Evolutionary conservation across 2,329 filamentous ascomycete species (phyloP), one percentile per base, ranked within the genome.

Genomic region (Penicillium expansum): DNA sequence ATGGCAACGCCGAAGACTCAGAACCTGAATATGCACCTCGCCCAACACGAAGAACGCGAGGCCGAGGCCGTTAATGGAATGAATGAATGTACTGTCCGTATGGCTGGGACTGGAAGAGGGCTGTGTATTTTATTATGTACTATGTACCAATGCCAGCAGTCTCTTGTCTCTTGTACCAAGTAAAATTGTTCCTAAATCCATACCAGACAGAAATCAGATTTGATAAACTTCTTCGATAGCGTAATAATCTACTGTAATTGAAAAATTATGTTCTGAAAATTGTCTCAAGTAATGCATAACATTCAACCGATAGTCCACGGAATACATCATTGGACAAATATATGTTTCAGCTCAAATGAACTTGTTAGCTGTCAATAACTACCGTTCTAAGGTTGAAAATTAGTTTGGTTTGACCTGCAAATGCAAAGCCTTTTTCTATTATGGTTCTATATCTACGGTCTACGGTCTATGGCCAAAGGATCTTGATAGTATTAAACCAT

Each of bases 41-140:
- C 24, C 56, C 56, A 39, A 66, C 62, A 30, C 63, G 66, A 41
- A 58, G 67, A 48, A 67, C 61, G 29, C 63, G 67, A 41, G 62
- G 61, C 48, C 56, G 58, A 41, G 62, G 61, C 41, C 57, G 58
- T 35, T 56, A 52, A 41, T 50, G 29, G 20, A 52, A 16, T 27
- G 4, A 29, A 24, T 20, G 4, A 29, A 39, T 33, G 9, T 35
- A 33, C 5, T 3, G 14, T 11, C 9, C 14, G 16, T n/a, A n/a
- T 22, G 7, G 3, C 29, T 30, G 18, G 22, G 16, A 3, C 11
- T 45, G 6, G 9, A 32, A 32, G 10, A 32, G 7, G 43, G 8
- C 13, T 7, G n/a, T 22, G 43, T 33, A 11, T 47, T 11, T 9
- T 33, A 14, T 18, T 16, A 16, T 29, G 16, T 43, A 13, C 37